Conservation (phyloP, 1,284 basidiomycete genomes). For the Pterulicium gracile region DNA sequence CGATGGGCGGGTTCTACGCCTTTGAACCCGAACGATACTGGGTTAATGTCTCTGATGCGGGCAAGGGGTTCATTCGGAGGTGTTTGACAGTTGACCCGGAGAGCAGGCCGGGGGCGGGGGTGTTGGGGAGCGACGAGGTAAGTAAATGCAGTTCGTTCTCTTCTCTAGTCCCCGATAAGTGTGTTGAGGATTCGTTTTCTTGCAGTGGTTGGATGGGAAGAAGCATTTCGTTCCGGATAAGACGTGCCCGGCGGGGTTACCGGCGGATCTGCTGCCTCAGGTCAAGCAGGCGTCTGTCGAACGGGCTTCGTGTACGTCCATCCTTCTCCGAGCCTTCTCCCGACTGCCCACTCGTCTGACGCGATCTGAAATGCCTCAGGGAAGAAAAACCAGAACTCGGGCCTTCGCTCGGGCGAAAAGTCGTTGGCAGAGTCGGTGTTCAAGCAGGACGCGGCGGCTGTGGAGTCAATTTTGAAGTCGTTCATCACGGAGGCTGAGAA, state of each 20-base stretch:
- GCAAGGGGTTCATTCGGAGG: conserved; percentile 68
- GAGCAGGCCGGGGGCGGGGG: conserved; percentile 64
- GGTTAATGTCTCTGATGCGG: conserved; percentile 73
- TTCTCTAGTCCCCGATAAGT: background rate
- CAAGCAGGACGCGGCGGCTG: too few species aligned
- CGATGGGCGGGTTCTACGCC: conserved; percentile 84
- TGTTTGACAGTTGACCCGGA: conserved; percentile 81
- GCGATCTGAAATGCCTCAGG: too few species aligned
- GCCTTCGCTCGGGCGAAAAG: too few species aligned
- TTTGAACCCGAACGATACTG: conserved; percentile 89
- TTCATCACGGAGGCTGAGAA: too few species aligned
- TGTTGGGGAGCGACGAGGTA: conserved; percentile 59
- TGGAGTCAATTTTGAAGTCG: too few species aligned
- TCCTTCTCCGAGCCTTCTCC: conserved; percentile 5
- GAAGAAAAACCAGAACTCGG: too few species aligned
- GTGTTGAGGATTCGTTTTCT: background rate
- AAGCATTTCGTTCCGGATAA: conserved; percentile 67
- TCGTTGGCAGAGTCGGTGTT: too few species aligned
- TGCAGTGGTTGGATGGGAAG: conserved; percentile 60
- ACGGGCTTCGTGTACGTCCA: conserved; percentile 66
- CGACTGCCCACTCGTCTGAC: conserved; percentile 5
- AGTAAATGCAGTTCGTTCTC: conserved; percentile 1
- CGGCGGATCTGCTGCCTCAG: conserved; percentile 78
- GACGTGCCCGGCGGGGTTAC: conserved; percentile 42
- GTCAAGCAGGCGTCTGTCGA: conserved; percentile 86